These are phyloP conservation scores for Oemleria cerasiformis DNA, from an alignment of 306 rosid genomes.

Conservation along the genomic window DNA sequence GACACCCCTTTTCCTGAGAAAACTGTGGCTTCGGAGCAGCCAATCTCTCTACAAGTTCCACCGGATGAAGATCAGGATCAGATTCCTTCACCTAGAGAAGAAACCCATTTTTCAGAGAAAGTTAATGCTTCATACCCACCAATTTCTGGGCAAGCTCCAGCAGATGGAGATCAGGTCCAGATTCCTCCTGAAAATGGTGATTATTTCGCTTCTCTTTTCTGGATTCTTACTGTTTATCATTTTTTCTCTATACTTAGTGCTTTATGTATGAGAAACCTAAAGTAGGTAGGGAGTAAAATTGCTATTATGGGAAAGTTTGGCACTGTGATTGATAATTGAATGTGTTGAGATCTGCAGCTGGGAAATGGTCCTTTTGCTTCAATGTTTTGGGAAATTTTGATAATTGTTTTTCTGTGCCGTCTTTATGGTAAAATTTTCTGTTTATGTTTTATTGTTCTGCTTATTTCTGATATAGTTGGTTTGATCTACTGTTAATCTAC, in stretches of 20 bases:
- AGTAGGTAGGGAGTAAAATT: not conserved
- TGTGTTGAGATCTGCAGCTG: constrained; percentile 10
- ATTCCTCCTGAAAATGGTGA: constrained; percentile 31
- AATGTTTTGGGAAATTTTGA: not conserved
- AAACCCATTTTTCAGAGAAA: constrained; percentile 39
- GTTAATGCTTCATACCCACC: constrained; percentile 14
- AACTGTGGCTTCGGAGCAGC: constrained; percentile 13
- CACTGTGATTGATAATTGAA: not conserved
- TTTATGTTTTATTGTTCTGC: not conserved
- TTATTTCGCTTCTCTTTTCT: not conserved
- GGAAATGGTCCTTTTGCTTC: not conserved
- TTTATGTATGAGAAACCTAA: not conserved
- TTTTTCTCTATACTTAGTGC: constrained; percentile 4
- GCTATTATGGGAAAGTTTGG: constrained; percentile 6
- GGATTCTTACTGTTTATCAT: constrained; percentile 6
- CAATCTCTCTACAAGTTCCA: not conserved
- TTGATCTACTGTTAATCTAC: constrained; percentile 5
- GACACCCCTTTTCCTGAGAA: constrained; percentile 50
- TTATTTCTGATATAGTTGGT: not conserved
- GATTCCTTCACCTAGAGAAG: constrained; percentile 30
- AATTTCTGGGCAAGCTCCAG: not conserved
- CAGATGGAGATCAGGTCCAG: constrained; percentile 37
- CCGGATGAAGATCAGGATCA: constrained; percentile 14
- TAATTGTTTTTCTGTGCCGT: not conserved
- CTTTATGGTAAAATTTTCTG: not conserved